These are phyloP conservation scores for Emergomyces africanus DNA, from an alignment of 2,329 filamentous ascomycete species.

Conservation along the genomic window DNA sequence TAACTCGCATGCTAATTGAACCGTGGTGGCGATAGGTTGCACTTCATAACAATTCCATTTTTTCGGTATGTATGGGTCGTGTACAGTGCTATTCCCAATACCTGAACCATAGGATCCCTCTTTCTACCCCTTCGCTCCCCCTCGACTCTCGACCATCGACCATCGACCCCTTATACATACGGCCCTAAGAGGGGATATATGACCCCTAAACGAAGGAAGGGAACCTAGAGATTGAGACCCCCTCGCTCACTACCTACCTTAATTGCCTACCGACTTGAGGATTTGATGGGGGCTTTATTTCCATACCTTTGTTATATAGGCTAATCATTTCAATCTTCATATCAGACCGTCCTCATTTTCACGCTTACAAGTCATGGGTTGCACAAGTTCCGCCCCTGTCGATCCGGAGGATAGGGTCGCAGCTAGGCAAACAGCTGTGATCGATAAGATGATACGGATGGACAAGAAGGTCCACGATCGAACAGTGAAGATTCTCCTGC, in stretches of 20 bases:
- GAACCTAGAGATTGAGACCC: background rate
- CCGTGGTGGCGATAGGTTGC: background rate
- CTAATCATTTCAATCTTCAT: background rate
- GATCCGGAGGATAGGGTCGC: slow-evolving; percentile 31
- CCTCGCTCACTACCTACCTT: background rate
- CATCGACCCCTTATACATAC: background rate
- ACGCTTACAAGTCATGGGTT: slow-evolving; percentile 29
- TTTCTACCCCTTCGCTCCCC: background rate
- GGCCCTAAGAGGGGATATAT: background rate
- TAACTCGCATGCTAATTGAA: background rate
- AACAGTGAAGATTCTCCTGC: slow-evolving; percentile 84
- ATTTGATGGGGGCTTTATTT: background rate
- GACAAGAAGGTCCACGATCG: slow-evolving; percentile 79
- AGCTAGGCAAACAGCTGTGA: slow-evolving; percentile 44
- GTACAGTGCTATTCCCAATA: background rate
- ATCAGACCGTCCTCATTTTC: background rate
- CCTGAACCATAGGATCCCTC: background rate
- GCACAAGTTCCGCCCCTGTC: slow-evolving; percentile 29
- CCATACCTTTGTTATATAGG: background rate
- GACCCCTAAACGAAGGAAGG: background rate
- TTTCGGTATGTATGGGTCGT: background rate
- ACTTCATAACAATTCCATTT: background rate
- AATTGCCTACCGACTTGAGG: too few species aligned
- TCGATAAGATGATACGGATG: slow-evolving; percentile 71
- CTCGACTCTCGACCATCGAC: too few species aligned